Evolutionary conservation across 1,139 yeast genomes (phyloP), one percentile per base, ranked within the genome.

Genomic region (Lodderomyces pseudojiufengensis): DNA sequence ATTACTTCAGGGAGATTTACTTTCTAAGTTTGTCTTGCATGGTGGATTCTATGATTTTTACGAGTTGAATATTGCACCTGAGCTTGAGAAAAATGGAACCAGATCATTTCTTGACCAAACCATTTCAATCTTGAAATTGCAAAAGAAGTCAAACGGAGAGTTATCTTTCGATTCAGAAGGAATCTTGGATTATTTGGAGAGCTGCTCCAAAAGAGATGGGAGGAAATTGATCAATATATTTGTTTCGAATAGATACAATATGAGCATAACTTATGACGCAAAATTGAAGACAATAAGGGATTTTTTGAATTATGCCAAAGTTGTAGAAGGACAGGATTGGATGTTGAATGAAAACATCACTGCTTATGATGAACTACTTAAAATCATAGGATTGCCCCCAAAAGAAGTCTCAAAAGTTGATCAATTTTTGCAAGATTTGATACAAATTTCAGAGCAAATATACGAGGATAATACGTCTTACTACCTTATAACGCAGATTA

Each of bases 281-380:
- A 29, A 34, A 27, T 9, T 32, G 11, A 12, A 28, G 3, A 15
- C 27, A 4, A 35, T 32, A 9, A 27, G 28, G n/a, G n/a, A 21
- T 23, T 41, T 41, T 31, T 16, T 41, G 5, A 25, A 24, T n/a
- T 37, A 26, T 27, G 27, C 42, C 3, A 31, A 37, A n/a, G 5
- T 31, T 2, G 20, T 42, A 14, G 46, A 44, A 15, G 24, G 29
- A 2, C 9, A 11, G 2, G 31, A 32, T 6, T 44, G 47, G 47
- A 35, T 38, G 18, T 9, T 9, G 2, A 16, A 29, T 14, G n/a
- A 29, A 9, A 27, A 20, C 6, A n/a, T 21, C 9, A 15, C 36
- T 2, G 27, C 27, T 3, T 44, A 42, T 33, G 38, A 40, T 22
- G 30, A 29, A 5, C 11, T 40, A 5, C 31, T 42, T 24, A 32